Percentiles rank a stretch among this genome's conserved stretches.
phyloP scores from a whole-genome alignment of 1,284 basidiomycete genomes.

The Marasmius oreades region DNA sequence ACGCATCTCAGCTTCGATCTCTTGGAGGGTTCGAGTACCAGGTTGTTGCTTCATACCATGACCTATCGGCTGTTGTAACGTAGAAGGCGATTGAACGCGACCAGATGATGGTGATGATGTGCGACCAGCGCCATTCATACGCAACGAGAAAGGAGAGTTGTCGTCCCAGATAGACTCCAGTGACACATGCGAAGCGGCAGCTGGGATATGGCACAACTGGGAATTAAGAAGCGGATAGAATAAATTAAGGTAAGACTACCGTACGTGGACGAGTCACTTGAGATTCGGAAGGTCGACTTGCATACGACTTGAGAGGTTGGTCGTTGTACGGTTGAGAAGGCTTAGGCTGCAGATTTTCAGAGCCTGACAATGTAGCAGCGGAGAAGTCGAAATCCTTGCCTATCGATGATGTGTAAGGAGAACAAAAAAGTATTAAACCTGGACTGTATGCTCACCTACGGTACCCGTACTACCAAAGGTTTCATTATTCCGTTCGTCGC shows the following conservation, averaged over 20 bases:
- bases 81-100: constrained; percentile 24
- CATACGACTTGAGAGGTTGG: background rate
- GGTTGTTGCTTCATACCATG: constrained; percentile 33
- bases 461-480: constrained; percentile 79
- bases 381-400: constrained; percentile 94
- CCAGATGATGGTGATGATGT: constrained; percentile 29
- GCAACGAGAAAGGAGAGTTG: constrained; percentile 68
- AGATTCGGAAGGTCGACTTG: background rate
- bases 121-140: constrained; percentile 46
- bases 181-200: constrained; percentile 38
- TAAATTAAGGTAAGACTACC: constrained; percentile 15
- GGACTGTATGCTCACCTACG: constrained; percentile 54
- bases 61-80: constrained; percentile 27
- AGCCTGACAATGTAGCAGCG: constrained; percentile 34
- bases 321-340: background rate
- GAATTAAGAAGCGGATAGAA: background rate
- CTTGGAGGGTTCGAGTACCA: constrained; percentile 79
- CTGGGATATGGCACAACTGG: background rate
- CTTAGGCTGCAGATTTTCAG: constrained; percentile 5
- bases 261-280: constrained; percentile 13
- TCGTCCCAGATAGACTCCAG: constrained; percentile 78
- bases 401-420: constrained; percentile 29
- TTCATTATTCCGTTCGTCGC: constrained; percentile 92
- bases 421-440: constrained; percentile 8
- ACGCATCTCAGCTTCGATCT: constrained; percentile 92